Conservation (phyloP, 352 stramenopile species). For the Poterioochromonas sp. region DNA sequence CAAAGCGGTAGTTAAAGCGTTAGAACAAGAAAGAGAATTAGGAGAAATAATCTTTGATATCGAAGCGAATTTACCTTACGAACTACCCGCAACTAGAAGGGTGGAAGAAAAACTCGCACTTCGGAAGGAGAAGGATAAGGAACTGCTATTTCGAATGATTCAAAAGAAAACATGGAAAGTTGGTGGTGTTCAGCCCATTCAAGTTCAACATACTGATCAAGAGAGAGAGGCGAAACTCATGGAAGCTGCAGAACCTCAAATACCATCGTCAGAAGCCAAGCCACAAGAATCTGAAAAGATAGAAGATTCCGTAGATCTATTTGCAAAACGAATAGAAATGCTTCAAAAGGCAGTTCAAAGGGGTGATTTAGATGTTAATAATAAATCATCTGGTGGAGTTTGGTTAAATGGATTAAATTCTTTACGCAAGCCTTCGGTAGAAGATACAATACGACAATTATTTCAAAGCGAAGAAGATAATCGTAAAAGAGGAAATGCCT, state of each 20-base stretch:
- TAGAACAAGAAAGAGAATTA: constrained; percentile 42
- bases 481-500: no score
- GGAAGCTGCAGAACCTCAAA: not conserved
- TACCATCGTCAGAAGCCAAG: no score
- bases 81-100: not conserved
- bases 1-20: constrained; percentile 54
- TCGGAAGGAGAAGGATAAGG: not conserved
- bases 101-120: not conserved
- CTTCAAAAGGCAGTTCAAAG: not conserved
- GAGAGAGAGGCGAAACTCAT: not conserved
- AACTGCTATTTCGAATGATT: not conserved
- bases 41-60: constrained; percentile 1
- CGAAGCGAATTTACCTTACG: constrained; percentile 20
- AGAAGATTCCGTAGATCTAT: not conserved
- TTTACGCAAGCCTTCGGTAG: no score
- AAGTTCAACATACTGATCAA: not conserved
- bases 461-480: no score
- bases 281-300: not conserved
- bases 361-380: not conserved
- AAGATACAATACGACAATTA: no score
- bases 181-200: not conserved
- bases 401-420: constrained; percentile 4
- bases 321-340: not conserved
- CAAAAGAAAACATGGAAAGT: not conserved
- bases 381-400: not conserved